Evolutionary conservation across 805 yeast genomes (phyloP).

Genomic region (Lipomyces yamanashiensis): DNA sequence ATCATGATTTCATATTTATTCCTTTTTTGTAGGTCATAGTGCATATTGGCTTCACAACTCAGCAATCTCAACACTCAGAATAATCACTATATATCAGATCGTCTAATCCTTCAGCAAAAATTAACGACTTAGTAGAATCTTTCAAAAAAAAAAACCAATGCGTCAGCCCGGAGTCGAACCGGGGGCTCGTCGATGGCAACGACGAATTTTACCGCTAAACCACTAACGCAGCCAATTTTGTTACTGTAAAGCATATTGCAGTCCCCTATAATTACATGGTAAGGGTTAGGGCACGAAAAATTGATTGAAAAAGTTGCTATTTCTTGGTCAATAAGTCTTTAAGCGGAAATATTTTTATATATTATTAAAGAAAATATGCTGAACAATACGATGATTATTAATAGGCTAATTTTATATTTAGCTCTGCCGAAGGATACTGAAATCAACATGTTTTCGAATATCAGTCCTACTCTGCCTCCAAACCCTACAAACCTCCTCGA

Average conservation of each 20-base stretch:
- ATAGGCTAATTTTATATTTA: background rate
- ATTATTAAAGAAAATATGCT: background rate
- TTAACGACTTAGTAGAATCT: too few relatives aligned
- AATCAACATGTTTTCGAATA: too few relatives aligned
- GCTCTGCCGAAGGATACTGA: background rate
- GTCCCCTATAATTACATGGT: too few relatives aligned
- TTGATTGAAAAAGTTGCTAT: too few relatives aligned
- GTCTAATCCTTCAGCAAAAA: background rate
- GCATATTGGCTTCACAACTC: too few relatives aligned
- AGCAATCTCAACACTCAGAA: too few relatives aligned
- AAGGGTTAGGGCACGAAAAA: too few relatives aligned
- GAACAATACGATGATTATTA: background rate
- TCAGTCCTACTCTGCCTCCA: background rate
- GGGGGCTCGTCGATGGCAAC: slow-evolving; percentile 61
- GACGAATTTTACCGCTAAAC: slow-evolving; percentile 59
- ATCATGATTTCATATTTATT: too few relatives aligned
- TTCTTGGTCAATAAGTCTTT: too few relatives aligned
- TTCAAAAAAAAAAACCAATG: slow-evolving; percentile 33
- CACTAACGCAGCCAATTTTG: slow-evolving; percentile 50
- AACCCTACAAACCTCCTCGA: background rate
- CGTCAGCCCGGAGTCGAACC: slow-evolving; percentile 62
- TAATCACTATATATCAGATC: background rate
- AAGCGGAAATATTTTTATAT: background rate
- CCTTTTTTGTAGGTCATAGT: too few relatives aligned
- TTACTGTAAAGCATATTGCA: too few relatives aligned